phyloP scores from a whole-genome alignment of 2,329 filamentous ascomycete species.

The Fusarium sp. region DNA sequence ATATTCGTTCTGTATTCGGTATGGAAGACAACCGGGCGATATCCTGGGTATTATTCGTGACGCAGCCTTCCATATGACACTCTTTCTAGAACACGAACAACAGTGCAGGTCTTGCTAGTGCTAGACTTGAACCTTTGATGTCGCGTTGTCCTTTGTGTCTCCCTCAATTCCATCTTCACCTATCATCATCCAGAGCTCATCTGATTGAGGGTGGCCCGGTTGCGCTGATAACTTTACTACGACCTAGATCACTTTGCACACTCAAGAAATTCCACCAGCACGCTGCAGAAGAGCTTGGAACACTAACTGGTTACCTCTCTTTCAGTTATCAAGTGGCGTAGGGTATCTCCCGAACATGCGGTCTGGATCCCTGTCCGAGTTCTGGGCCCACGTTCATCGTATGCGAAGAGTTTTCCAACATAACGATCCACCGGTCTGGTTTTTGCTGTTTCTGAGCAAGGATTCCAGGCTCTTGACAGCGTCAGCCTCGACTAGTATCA shows the following conservation, averaged over 20 bases:
- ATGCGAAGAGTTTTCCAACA: constrained; percentile 37
- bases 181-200: constrained; percentile 27
- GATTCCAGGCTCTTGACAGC: constrained; percentile 10
- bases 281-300: constrained; percentile 12
- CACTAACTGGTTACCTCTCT: not conserved
- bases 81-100: constrained; percentile 13
- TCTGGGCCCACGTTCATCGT: constrained; percentile 26
- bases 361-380: constrained; percentile 40
- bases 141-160: constrained; percentile 18
- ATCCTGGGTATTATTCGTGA: constrained; percentile 20
- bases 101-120: constrained; percentile 3
- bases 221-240: constrained; percentile 11
- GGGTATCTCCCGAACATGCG: constrained; percentile 34
- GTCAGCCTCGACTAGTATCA: constrained; percentile 23
- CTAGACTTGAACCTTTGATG: constrained; percentile 22
- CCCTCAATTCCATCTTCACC: constrained; percentile 21
- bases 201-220: constrained; percentile 18
- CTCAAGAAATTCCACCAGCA: constrained; percentile 12
- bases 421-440: constrained; percentile 39
- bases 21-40: constrained; percentile 16
- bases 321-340: constrained; percentile 24
- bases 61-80: constrained; percentile 20
- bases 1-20: constrained; percentile 5
- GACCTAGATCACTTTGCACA: constrained; percentile 10
- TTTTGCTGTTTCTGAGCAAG: constrained; percentile 34